Evolutionary conservation across 1,139 yeast genomes (phyloP).

Genomic region (Hanseniaspora gamundiae): DNA sequence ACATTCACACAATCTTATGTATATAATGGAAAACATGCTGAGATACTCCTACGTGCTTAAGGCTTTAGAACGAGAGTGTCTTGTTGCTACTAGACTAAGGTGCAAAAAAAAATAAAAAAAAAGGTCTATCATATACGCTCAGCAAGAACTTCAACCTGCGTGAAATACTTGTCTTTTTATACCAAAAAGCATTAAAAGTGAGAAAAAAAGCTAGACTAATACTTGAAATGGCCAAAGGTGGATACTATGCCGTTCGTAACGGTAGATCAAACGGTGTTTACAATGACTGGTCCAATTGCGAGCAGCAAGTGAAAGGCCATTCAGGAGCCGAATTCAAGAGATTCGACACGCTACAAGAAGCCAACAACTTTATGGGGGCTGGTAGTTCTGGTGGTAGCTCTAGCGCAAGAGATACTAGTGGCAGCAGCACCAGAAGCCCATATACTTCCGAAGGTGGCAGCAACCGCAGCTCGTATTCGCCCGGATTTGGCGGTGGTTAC

Average conservation of each 20-base stretch:
- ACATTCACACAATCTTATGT: too few species aligned
- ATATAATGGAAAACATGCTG: too few species aligned
- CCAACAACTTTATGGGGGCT: conserved; percentile 27
- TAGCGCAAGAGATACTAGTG: too few species aligned
- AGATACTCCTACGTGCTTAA: too few species aligned
- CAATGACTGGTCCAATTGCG: conserved; percentile 39
- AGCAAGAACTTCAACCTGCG: too few species aligned
- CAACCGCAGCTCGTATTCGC: too few species aligned
- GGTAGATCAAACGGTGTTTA: conserved; percentile 46
- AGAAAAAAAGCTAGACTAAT: neutral
- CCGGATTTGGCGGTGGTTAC: too few species aligned
- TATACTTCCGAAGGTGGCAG: too few species aligned
- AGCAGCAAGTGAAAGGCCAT: conserved; percentile 37
- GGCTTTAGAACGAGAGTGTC: too few species aligned
- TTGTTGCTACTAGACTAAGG: neutral
- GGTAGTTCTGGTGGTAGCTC: neutral
- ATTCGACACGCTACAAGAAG: conserved; percentile 36
- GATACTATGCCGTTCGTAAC: conserved; percentile 47
- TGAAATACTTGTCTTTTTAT: too few species aligned
- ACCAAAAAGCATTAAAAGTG: neutral
- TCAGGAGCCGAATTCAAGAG: conserved; percentile 44
- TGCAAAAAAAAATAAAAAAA: neutral
- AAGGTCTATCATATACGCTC: too few species aligned
- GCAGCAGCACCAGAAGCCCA: too few species aligned
- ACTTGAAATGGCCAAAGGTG: conserved; percentile 7